These are phyloP conservation scores for Trichosporon ovoides DNA, from an alignment of 1,284 basidiomycete species.

Conservation along the genomic window DNA sequence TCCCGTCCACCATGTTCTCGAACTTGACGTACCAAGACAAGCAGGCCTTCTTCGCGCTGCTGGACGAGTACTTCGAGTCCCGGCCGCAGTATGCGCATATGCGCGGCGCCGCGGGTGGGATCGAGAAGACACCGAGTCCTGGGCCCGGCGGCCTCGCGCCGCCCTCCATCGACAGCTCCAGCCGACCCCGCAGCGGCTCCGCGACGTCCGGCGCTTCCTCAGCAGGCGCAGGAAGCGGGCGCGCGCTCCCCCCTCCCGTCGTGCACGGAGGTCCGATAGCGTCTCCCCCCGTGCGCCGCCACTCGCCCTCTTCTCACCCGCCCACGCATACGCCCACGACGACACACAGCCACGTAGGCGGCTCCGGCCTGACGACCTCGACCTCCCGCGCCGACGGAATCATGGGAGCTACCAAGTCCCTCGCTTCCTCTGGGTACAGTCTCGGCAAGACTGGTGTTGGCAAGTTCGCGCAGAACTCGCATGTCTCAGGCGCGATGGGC, in stretches of 20 bases:
- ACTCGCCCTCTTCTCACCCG: neutral
- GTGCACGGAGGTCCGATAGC: neutral
- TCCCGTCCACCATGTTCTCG: constrained; percentile 23
- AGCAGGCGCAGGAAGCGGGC: neutral
- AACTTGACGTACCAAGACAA: constrained; percentile 28
- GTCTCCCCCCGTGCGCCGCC: neutral
- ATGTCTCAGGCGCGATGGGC: constrained; percentile 19
- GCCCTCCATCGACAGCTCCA: neutral
- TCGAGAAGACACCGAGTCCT: neutral
- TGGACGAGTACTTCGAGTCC: constrained; percentile 47
- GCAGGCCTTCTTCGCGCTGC: constrained; percentile 44
- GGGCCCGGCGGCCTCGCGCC: neutral
- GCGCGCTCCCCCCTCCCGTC: neutral
- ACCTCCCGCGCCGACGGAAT: neutral
- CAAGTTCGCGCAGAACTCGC: constrained; percentile 17
- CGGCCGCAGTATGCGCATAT: constrained; percentile 30
- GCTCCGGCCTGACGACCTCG: neutral
- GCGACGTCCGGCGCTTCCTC: neutral
- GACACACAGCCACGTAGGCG: neutral
- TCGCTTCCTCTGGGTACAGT: constrained; percentile 29
- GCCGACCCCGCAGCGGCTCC: neutral
- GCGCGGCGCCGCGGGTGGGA: neutral
- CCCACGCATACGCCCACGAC: neutral
- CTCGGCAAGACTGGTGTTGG: constrained; percentile 19
- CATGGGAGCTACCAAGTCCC: constrained; percentile 20